Base-by-base conservation (phyloP, 2,329 filamentous ascomycete genomes). In the Hypoxylon sp. region DNA sequence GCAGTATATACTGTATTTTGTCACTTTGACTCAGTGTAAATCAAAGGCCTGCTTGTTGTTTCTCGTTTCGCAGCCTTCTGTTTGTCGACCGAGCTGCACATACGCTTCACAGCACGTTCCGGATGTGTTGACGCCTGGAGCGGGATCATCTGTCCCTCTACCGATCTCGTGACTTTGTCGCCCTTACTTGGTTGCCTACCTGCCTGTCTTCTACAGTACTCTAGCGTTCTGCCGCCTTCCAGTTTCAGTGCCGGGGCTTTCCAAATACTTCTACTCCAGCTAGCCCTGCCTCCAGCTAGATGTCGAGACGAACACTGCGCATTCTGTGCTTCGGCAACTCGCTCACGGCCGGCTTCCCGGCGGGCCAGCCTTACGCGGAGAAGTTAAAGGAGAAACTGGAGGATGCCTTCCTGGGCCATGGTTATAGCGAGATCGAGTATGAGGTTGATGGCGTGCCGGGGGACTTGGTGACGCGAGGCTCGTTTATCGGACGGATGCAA, bases 261-360 rank as follows among this genome's bases (percentile, higher is more conserved):
- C 21, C 25, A 3, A 27, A 27, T n/a, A 25, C 19, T 46, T 2
- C 8, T 3, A 3, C 14, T 50, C 23, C 19, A 25, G 16, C 30
- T 32, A 29, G n/a, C 50, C n/a, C 39, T 12, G 2, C 12, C 16
- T 30, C 32, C 5, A 34, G 32, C 58, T 21, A 53, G 19, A 68
- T 60, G 65, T 8, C 65, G 19, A 72, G 65, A 69, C 74, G 73
- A 57, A 75, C 78, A 29, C 79, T 88, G 27, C 81, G 83, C 71
- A 84, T 90, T 72, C 83, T 90, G 65, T 90, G 88, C 80, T 87
- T 90, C 76, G 88, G 88, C 75, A 83, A 90, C 81, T 89, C 87
- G 39, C 83, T 91, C 47, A 90, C 88, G 5, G 81, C 81, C 11
- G 89, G 89, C 43, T 89, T 80, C 74, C 75, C 75, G 29, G 79